Conservation (phyloP, 192 early-diverging fungal genomes). For the Oehlia diaphana region DNA sequence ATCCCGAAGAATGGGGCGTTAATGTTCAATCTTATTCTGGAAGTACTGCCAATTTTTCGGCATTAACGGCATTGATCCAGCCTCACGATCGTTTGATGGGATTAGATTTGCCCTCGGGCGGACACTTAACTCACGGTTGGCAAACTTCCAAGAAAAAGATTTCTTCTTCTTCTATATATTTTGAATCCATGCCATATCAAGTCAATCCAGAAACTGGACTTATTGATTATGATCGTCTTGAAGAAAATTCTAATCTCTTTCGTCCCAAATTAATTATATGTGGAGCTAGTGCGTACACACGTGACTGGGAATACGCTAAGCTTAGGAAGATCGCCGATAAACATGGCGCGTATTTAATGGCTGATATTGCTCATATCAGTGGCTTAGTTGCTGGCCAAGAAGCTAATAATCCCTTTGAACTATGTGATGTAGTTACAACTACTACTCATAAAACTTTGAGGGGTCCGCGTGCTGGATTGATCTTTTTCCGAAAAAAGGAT, state of each 20-base stretch:
- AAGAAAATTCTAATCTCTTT: constrained; percentile 91
- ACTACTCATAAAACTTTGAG: constrained; percentile 99
- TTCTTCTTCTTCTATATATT: constrained; percentile 99
- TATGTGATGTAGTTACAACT: constrained; percentile 99
- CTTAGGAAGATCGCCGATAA: constrained; percentile 97
- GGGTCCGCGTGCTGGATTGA: constrained; percentile 97
- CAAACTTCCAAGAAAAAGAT: constrained; percentile 99
- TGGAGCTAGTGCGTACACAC: constrained; percentile 97
- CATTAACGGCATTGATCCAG: constrained; percentile 90
- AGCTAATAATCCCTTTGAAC: constrained; percentile 91
- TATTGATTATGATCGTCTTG: constrained; percentile 94
- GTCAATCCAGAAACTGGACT: constrained; percentile 84
- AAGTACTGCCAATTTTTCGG: constrained; percentile 98
- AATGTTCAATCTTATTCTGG: constrained; percentile 99
- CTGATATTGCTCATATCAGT: constrained; percentile 98
- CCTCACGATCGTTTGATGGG: constrained; percentile 99
- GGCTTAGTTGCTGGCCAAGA: constrained; percentile 93
- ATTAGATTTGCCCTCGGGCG: constrained; percentile 98
- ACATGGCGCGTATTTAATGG: constrained; percentile 95
- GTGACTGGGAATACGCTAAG: constrained; percentile 97
- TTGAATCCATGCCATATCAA: constrained; percentile 99
- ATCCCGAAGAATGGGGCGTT: constrained; percentile 93
- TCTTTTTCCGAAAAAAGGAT: constrained; percentile 91
- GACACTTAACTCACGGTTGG: constrained; percentile 99
- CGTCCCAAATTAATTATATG: constrained; percentile 98